Conservation (phyloP, 345 rosid genomes). For the Salix exigua region DNA sequence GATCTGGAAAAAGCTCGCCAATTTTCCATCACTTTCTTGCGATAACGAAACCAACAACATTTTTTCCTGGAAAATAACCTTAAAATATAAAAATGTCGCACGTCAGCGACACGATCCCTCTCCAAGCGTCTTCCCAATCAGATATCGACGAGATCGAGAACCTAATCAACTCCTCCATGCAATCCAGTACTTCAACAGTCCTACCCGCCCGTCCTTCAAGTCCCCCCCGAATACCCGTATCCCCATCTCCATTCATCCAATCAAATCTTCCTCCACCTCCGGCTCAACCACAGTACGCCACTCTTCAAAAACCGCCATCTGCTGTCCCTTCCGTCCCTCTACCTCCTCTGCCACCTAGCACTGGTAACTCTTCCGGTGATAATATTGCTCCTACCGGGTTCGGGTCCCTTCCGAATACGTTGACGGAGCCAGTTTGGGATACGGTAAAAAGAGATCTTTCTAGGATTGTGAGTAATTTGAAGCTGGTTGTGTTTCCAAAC, state of each 20-base stretch:
- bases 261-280: conserved; percentile 61
- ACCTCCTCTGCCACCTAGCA: conserved; percentile 21
- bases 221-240: conserved; percentile 79
- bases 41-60: not conserved
- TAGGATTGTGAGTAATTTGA: conserved; percentile 87
- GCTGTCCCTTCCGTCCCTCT: conserved; percentile 41
- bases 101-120: conserved; percentile 75
- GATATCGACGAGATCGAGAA: conserved; percentile 99
- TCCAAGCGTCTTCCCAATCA: conserved; percentile 80
- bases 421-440: conserved; percentile 98
- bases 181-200: conserved; percentile 65
- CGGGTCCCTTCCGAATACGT: conserved; percentile 76
- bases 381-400: conserved; percentile 44
- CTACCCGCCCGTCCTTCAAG: conserved; percentile 82
- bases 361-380: not conserved
- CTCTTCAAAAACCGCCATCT: conserved; percentile 33
- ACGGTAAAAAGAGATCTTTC: conserved; percentile 96
- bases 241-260: conserved; percentile 60
- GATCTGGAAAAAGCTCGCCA: not conserved
- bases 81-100: conserved; percentile 49
- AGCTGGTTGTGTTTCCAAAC: conserved; percentile 94
- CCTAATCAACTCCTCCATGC: conserved; percentile 75
- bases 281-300: conserved; percentile 2
- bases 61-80: not conserved
- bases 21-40: conserved; percentile 15